phyloP scores from a whole-genome alignment of 139 green algal species.

The Monoraphidium neglectum region DNA sequence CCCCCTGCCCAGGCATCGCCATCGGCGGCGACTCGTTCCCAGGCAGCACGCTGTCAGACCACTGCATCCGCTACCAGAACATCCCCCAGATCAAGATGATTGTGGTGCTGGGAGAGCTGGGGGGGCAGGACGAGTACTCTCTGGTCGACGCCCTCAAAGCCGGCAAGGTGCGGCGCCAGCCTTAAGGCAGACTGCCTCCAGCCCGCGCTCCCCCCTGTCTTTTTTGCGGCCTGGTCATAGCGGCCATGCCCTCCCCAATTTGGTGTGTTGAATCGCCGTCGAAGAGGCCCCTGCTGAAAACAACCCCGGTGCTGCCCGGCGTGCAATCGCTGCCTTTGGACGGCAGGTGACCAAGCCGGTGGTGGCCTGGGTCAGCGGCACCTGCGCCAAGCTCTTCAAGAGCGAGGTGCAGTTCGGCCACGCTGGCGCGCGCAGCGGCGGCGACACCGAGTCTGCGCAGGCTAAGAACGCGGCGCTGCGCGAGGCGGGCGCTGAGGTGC shows the following conservation, averaged over 20 bases:
- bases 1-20: slow-evolving; percentile 75
- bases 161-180: slow-evolving; percentile 1
- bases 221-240: no score
- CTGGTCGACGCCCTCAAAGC: slow-evolving; percentile 83
- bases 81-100: slow-evolving; percentile 95
- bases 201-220: no score
- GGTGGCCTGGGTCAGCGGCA: slow-evolving; percentile 88
- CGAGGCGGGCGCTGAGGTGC: slow-evolving; percentile 86
- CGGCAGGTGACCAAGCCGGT: slow-evolving; percentile 90
- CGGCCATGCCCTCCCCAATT: no score
- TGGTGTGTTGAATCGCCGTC: no score
- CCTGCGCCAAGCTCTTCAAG: slow-evolving; percentile 94
- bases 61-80: slow-evolving; percentile 90
- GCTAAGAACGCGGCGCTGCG: slow-evolving; percentile 90
- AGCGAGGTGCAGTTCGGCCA: slow-evolving; percentile 97
- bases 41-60: slow-evolving; percentile 90
- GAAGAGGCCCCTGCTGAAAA: no score
- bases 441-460: slow-evolving; percentile 68
- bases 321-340: no score
- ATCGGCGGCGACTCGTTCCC: slow-evolving; percentile 94
- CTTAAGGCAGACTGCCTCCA: no score
- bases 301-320: no score
- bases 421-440: slow-evolving; percentile 77
- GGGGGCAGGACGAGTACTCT: slow-evolving; percentile 89
- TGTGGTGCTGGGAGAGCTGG: slow-evolving; percentile 94